Base-by-base conservation (phyloP, 805 yeast species). In the Torulaspora gathmanii region DNA sequence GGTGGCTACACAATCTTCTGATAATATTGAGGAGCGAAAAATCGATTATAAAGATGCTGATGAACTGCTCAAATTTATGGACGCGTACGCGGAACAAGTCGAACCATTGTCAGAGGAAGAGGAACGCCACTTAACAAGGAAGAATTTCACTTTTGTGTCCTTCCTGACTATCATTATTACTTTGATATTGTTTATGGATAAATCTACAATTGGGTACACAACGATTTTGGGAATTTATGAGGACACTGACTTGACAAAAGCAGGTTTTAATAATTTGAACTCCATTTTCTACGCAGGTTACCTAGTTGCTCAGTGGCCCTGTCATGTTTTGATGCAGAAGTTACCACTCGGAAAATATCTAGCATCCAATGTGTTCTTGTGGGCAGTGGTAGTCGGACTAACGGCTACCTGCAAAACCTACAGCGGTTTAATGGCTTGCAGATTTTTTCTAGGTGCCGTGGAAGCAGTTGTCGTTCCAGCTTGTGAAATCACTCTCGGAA, bases 201-300 rank as follows among this genome's bases (percentile, higher is more conserved):
- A 78, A 50, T 76, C 75, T 3, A 71, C 78, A 2, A 52, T 75
- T 33, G 68, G 76, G 0, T 77, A 74, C 52, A 68, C 75, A 10
- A 65, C 78, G 0, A 66, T 75, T 37, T 63, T 75, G 37, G 80
- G 72, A 1, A 58, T 78, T 23, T 74, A 67, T 58, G 69, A 64
- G 5, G 77, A 72, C 46, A 73, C 77, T 1, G 69, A 70, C 2
- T 53, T 78, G 23, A 61, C 64, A 20, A 72, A 71, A 50, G 52
- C 67, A 42, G 65, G 66, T 40, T 77, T 73, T 55, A 72, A 73
- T 51, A 74, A 74, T 44, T 63, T 73, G 12, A 74, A 75, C 48
- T 73, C 80, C 3, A 45, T 77, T 13, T 77, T 76, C 53, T 77
- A 76, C 52, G 75, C 70, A 19, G 82, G 80, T 7, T 75, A 66